Evolutionary conservation across 257 asterid species (phyloP), one percentile per base, ranked within the genome.

Genomic region (Nicotiana benthamiana): DNA sequence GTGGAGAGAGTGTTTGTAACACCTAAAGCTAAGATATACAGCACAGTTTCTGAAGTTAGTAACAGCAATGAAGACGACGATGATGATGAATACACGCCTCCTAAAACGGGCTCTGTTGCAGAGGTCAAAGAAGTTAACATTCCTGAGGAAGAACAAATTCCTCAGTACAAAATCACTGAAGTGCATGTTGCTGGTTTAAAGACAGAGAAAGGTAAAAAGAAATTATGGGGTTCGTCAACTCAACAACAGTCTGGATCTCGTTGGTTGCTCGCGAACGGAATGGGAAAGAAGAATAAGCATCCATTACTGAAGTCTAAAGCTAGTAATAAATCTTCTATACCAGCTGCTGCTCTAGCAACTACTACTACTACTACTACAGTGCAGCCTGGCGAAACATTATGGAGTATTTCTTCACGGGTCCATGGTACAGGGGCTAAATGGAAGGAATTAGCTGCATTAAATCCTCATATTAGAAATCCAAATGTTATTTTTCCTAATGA

Each of bases 231-330:
- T 53, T 89, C 97, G 1, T 63, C 89, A 48, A 89, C 86, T 67
- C 98, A 91, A 57, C 97, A 92, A 62, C 96, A 92, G 84, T 84
- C 96, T 12, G 97, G 99, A 12, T 92, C 97, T 4, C 97, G 97
- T 27, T 96, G 99, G 98, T 80, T 96, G 86, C 94, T 96, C 4
- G 99, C 99, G 1, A 96, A 90, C 79, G 98, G 99, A 82, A 94
- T 96, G 98, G 99, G 98, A 78, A 96, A 96, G 93, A 96, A 91
- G 91, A 92, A 95, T 75, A 94, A 91, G 82, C 95, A 90, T 85
- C 96, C 93, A 6, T 54, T 90, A 16, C 57, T 91, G 93, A 96
- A 94, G 86, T 87, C 97, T 13, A 91, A 90, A 75, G 87, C 78
- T 22, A 84, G 82, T 24, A 81, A 77, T 9, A 90, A 82, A 82